These are phyloP conservation scores for Epichloe scottii DNA, from an alignment of 2,329 filamentous ascomycete genomes.

Conservation along the genomic window DNA sequence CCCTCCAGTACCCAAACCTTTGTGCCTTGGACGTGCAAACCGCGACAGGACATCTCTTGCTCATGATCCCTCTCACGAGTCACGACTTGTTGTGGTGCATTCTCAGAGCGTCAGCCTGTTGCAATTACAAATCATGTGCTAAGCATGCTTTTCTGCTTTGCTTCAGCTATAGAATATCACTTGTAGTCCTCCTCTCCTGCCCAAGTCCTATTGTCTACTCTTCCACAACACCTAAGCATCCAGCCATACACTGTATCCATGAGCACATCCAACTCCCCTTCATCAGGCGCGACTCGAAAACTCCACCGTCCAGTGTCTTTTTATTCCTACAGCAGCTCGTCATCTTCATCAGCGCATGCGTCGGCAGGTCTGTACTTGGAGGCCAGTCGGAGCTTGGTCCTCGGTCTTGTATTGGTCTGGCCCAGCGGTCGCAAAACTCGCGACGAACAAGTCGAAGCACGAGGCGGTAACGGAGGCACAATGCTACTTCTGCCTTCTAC, in stretches of 20 bases:
- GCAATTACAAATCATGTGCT: too few species aligned
- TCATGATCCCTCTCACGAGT: too few species aligned
- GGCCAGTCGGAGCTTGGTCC: neutral
- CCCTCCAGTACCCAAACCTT: too few species aligned
- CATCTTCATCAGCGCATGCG: neutral
- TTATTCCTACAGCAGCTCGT: conserved; percentile 3
- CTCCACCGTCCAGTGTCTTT: too few species aligned
- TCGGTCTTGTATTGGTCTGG: neutral
- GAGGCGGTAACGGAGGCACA: neutral
- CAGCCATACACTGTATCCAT: neutral
- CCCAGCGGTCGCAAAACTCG: neutral
- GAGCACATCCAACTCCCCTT: neutral
- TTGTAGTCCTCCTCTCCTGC: too few species aligned
- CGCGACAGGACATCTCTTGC: too few species aligned
- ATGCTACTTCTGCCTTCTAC: neutral
- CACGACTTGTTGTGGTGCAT: too few species aligned
- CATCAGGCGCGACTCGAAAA: neutral
- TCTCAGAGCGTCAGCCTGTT: too few species aligned
- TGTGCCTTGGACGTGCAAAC: too few species aligned
- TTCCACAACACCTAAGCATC: neutral
- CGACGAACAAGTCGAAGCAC: neutral
- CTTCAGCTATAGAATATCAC: too few species aligned
- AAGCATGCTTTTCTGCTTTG: too few species aligned
- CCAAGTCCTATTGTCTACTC: too few species aligned
- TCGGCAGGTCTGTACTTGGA: neutral